Percentiles rank a stretch among this genome's conserved stretches.
phyloP scores from a whole-genome alignment of 805 yeast species.

The Wickerhamiella musiphila region DNA sequence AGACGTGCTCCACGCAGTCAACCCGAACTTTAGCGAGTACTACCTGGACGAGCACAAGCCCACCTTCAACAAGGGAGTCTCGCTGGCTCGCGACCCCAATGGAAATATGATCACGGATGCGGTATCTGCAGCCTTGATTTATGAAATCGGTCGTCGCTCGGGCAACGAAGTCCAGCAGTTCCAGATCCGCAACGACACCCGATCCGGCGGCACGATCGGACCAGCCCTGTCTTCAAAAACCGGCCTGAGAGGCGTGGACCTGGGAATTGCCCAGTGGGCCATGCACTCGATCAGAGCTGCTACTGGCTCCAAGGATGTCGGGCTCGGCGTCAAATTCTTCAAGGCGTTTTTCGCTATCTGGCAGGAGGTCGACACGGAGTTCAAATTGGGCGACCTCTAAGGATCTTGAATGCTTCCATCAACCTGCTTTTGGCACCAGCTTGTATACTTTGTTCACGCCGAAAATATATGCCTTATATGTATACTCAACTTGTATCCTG shows the following conservation, averaged over 20 bases:
- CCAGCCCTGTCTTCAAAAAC: constrained; percentile 28
- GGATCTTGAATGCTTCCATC: too few species aligned
- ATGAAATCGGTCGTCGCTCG: constrained; percentile 48
- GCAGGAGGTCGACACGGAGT: constrained; percentile 32
- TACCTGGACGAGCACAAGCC: constrained; percentile 70
- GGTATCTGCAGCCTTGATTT: constrained; percentile 50
- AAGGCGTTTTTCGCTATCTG: constrained; percentile 50
- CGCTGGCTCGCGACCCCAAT: constrained; percentile 58
- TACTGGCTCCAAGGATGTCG: constrained; percentile 61
- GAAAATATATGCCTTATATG: not conserved
- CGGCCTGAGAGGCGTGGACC: constrained; percentile 43
- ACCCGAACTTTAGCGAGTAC: constrained; percentile 44
- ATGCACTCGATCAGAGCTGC: constrained; percentile 82
- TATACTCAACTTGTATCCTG: not conserved
- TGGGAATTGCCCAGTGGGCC: constrained; percentile 69
- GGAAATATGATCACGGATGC: constrained; percentile 75
- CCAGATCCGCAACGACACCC: constrained; percentile 71
- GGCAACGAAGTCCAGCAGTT: constrained; percentile 56
- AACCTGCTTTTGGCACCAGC: too few species aligned
- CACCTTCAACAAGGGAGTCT: constrained; percentile 57
- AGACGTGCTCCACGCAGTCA: constrained; percentile 66
- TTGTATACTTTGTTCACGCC: too few species aligned
- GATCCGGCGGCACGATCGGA: constrained; percentile 84
- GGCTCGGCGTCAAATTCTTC: constrained; percentile 56
- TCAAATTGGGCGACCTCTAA: constrained; percentile 17